Evolutionary conservation across 2,329 filamentous ascomycete species (phyloP), one percentile per base, ranked within the genome.

Genomic region (Pyrenophora tritici-repentis): DNA sequence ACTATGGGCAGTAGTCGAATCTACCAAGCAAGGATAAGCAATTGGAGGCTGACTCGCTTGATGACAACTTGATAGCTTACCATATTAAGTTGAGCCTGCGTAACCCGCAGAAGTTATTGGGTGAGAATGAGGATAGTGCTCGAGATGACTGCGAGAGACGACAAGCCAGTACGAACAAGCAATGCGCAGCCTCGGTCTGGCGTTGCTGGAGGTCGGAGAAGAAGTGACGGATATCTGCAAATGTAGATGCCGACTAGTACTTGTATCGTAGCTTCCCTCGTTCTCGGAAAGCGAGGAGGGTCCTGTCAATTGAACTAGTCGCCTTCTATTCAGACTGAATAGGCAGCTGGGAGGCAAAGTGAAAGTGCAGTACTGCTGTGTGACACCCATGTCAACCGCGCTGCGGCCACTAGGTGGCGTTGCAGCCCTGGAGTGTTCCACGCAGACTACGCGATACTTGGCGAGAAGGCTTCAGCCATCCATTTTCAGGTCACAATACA

Each of bases 51-150:
- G n/a, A 9, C 12, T 26, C 42, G 44, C 33, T 34, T 4, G 35
- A 20, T 24, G 22, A 14, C 10, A 29, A 26, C 10, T 16, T 17
- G 33, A 24, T 20, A 22, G 20, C 49, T 42, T 52, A 52, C 49
- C 49, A 52, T 52, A 33, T 39, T 42, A 41, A 18, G 34, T 31
- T 14, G 18, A 38, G 26, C 36, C 36, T 41, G 36, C 32, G 39
- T 40, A 49, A 38, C 48, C 22, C 50, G 44, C 33, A 51, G 18
- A 33, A 16, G 17, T 46, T 58, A 54, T 50, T 40, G 49, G 53
- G 55, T 62, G 53, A 43, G 47, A 47, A 50, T 56, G 46, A 53
- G 45, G 26, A 55, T 50, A 59, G 48, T 42, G 47, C 40, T 34
- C 39, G 47, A 18, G 18, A 20, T 29, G 20, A 24, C 12, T 50